Base-by-base conservation (phyloP, 164 flowering plant genomes). In the Annona cherimola region DNA sequence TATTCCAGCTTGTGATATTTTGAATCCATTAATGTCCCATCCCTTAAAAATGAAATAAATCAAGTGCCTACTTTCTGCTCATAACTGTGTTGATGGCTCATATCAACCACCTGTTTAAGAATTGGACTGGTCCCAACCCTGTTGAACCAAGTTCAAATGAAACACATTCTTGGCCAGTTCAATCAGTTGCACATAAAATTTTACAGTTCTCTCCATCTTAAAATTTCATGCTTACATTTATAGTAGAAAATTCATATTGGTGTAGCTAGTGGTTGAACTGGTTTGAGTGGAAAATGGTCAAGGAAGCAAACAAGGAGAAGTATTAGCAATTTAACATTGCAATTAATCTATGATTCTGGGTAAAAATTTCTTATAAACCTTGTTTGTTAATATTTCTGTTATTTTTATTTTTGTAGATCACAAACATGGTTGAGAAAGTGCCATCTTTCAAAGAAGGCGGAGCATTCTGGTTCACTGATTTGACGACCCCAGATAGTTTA, bases 381-480 rank as follows among this genome's bases (percentile, higher is more conserved):
- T n/a, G 9, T 16, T 64, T 64, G 16, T 63, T 8, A 59, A 42
- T 8, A 3, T 55, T 45, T 42, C 54, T 64, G 69, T n/a, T 73
- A 14, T 6, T 54, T 61, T 59, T 78, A 66, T 54, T 45, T 60
- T 63, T 82, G 64, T 77, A 94, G 98, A 85, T 94, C 60, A 41
- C 74, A 57, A 88, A 88, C 82, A 90, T 94, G 98, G 89, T 77
- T 39, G 96, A 94, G 69, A 94, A 92, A 73, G 90, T 94, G 26
- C 98, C 96, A 55, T 94, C 98, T 39, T 87, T 94, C 50, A 87
- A 89, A 78, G 73, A 3, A 68, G 98, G 98, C 41, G 98, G 98
- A 74, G 84, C 90, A 7, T 83, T 76, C 66, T 94, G 98, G 97
- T 94, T 94, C 73, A 70, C 81, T 1, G 97, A 94, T 85, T 88